These are phyloP conservation scores for Dichotomocladium elegans DNA, from an alignment of 371 early-diverging fungal genomes.

Conservation along the genomic window DNA sequence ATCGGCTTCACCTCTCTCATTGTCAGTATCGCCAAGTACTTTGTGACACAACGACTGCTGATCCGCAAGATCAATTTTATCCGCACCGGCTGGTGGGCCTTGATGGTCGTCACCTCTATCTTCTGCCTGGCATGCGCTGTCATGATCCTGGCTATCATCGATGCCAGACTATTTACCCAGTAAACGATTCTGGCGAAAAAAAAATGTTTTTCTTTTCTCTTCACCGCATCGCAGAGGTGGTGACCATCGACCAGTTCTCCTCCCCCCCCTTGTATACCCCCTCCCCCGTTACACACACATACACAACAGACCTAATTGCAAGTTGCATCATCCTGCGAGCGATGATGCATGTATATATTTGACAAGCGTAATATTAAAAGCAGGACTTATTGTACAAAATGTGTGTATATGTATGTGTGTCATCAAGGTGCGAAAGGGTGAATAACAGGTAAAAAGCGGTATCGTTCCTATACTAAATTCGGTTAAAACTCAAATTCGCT, in stretches of 20 bases:
- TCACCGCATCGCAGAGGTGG: too few relatives aligned
- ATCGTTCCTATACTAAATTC: not conserved
- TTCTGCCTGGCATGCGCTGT: conserved; percentile 29
- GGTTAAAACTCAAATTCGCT: conserved; percentile 61
- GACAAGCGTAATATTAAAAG: too few relatives aligned
- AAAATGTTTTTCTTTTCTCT: too few relatives aligned
- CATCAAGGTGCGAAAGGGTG: not conserved
- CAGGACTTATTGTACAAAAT: not conserved
- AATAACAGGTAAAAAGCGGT: not conserved
- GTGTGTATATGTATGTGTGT: not conserved
- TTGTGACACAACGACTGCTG: conserved; percentile 28
- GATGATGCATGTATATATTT: too few relatives aligned
- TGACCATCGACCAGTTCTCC: not conserved
- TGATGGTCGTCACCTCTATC: conserved; percentile 19
- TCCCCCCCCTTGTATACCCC: not conserved
- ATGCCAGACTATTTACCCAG: conserved; percentile 2
- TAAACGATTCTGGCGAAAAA: too few relatives aligned
- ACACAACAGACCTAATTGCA: not conserved
- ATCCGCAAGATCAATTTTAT: conserved; percentile 23
- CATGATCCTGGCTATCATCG: conserved; percentile 30
- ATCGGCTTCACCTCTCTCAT: conserved; percentile 27
- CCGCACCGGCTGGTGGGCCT: conserved; percentile 38
- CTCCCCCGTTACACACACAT: not conserved
- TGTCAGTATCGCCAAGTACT: conserved; percentile 34
- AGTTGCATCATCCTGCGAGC: too few relatives aligned